Base-by-base conservation (phyloP, 2,329 filamentous ascomycete genomes). In the Trichoderma sp. region DNA sequence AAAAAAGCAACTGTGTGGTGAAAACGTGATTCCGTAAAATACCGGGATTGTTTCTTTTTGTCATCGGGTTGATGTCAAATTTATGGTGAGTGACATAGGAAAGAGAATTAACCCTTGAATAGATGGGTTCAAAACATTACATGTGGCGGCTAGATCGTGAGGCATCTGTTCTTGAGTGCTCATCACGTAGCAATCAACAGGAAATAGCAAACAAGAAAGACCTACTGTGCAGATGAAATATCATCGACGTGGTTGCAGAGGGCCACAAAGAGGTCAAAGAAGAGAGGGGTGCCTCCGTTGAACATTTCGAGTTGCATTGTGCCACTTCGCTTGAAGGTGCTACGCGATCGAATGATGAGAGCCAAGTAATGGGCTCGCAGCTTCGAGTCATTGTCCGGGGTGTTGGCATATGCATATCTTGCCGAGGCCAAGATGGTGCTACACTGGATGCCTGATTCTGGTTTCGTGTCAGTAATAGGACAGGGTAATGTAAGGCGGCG, bases 261-360 rank as follows among this genome's bases (percentile, higher is more conserved):
- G 19, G 94, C 93, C 60, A 97, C 94, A 77, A 97, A 97, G 53
- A 97, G 84, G 76, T 97, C 94, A 77, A 97, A 97, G 82, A 97
- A 97, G 68, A 97, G 84, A 75, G 91, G 86, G 1, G 84, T 91
- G 64, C 92, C 92, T 32, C 94, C 94, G 70, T 88, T 87, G 78
- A 91, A 91, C 93, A 97, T 97, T 82, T 97, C 93, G 72, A 92
- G 87, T 80, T 97, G 94, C 93, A 97, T 97, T 4, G 93, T 97
- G 65, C 93, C 93, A 79, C 93, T 97, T 66, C 92, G 86, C 84
- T 97, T 97, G 81, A 97, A 97, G 2, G 92, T 97, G 76, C 87
- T 87, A 72, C 94, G 88, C 73, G 90, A 92, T 71, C 93, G 89
- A 76, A 97, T 96, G 80, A 97, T 97, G 76, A 97, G 88, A 19